Conservation (phyloP, 768 basidiomycete species). For the Russula olivacea region DNA sequence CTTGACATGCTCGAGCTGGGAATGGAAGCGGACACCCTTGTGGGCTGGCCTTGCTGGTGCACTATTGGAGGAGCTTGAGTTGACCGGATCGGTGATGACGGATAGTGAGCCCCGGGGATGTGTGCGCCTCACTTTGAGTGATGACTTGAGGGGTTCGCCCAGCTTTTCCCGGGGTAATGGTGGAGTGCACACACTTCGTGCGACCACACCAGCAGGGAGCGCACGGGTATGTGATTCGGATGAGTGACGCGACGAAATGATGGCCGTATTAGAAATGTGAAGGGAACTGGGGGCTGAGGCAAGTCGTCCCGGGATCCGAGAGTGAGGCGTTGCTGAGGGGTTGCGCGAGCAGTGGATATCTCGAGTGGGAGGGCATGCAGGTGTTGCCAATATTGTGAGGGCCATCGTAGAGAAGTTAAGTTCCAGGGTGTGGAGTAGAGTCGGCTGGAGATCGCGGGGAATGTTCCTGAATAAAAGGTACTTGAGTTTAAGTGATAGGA, state of each 20-base stretch:
- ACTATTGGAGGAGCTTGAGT: conserved; percentile 47
- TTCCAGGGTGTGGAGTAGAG: neutral
- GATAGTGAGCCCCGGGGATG: conserved; percentile 43
- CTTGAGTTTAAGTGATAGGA: conserved; percentile 9
- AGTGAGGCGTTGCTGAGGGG: conserved; percentile 53
- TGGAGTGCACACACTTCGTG: neutral
- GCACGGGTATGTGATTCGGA: conserved; percentile 22
- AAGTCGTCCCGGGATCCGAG: conserved; percentile 52
- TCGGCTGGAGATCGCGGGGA: neutral
- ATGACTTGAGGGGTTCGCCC: conserved; percentile 87
- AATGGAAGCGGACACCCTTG: conserved; percentile 90
- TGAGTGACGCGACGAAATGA: conserved; percentile 8
- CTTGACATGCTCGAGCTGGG: conserved; percentile 89
- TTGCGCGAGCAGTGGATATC: conserved; percentile 37
- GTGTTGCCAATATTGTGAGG: conserved; percentile 19
- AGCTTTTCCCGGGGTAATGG: conserved; percentile 79
- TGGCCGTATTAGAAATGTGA: conserved; percentile 14
- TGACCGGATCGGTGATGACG: conserved; percentile 41
- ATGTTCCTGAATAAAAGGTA: conserved; percentile 4
- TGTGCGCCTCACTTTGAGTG: conserved; percentile 67
- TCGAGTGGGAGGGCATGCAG: conserved; percentile 18
- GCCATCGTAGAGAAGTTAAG: conserved; percentile 9
- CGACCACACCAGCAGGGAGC: conserved; percentile 7
- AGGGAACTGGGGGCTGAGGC: conserved; percentile 29
- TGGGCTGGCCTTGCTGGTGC: conserved; percentile 76